phyloP scores from a whole-genome alignment of 2,329 filamentous ascomycete species.

The Phaeosphaeria sp. region DNA sequence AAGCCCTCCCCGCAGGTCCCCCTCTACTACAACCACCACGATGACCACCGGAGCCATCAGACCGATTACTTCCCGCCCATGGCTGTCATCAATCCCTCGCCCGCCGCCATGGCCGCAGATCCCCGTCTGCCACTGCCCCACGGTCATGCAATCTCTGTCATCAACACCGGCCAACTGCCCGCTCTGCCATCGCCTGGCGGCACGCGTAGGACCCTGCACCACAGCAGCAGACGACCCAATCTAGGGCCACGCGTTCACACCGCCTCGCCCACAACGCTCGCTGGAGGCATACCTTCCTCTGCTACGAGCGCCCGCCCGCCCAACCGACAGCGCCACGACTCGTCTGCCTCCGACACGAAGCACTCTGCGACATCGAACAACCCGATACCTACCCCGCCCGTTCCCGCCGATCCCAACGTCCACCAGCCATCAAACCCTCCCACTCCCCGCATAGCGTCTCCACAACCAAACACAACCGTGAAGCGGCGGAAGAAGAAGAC shows the following conservation, averaged over 20 bases:
- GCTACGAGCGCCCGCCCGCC: constrained; percentile 41
- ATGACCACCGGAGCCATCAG: constrained; percentile 71
- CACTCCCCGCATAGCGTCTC: constrained; percentile 58
- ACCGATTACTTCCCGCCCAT: constrained; percentile 85
- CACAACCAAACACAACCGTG: constrained; percentile 53
- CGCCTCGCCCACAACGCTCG: constrained; percentile 75
- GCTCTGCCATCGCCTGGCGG: constrained; percentile 83
- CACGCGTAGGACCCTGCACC: constrained; percentile 56
- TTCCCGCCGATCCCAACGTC: constrained; percentile 52
- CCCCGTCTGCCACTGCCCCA: constrained; percentile 45
- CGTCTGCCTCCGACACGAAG: constrained; percentile 52
- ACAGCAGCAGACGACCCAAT: constrained; percentile 61
- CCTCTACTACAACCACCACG: constrained; percentile 61
- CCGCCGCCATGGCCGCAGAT: constrained; percentile 46
- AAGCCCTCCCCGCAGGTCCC: constrained; percentile 74
- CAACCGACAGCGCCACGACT: constrained; percentile 48
- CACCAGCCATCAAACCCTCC: constrained; percentile 52
- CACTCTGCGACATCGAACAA: constrained; percentile 52
- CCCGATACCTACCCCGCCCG: constrained; percentile 63
- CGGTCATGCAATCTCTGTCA: constrained; percentile 74
- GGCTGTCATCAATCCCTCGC: constrained; percentile 52
- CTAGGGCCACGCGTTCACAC: constrained; percentile 75
- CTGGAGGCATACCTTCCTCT: constrained; percentile 47
- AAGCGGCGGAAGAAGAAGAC: constrained; percentile 53
- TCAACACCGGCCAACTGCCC: constrained; percentile 81